Evolutionary conservation across 2,329 filamentous ascomycete species (phyloP), one percentile per base, ranked within the genome.

Genomic region (Penicillium corylophilum): DNA sequence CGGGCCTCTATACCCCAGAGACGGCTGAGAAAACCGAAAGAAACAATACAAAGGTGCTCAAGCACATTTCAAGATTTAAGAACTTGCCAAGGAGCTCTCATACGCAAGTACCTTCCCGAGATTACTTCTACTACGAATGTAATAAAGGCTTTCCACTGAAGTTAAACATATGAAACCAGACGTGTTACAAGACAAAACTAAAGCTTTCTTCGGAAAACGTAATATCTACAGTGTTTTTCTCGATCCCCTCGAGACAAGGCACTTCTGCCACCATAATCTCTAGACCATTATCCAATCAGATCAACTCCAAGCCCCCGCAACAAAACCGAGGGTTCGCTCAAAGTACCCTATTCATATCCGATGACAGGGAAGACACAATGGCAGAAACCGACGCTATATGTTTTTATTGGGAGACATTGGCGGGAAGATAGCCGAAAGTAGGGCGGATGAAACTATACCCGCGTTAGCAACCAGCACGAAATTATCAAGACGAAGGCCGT

Each of bases 361-460:
- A 41, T 55, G 41, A 49, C 42, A 35, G 46, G 41, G 31, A 46
- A 33, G 42, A 45, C 15, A 46, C 39, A 52, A 45, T 44, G 46
- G 20, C 46, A 50, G 20, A 20, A 22, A 40, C 36, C 50, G 44
- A 47, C 50, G 48, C 49, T 31, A 20, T 10, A 10, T 38, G 16
- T 20, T 48, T 60, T 67, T 83, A 86, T 75, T 87, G 82, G 54
- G 81, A 79, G 52, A 79, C 71, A 53, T 81, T 75, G 62, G 77
- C 71, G n/a, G 90, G 90, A 46, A 86, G 85, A 54, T 87, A 82
- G 42, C 86, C 85, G 72, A 85, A 92, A 20, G 89, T 93, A 59
- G 90, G 90, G 69, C 89, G 83, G 66, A 95, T 85, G 68, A 89
- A 93, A 73, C 89, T 91, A 64, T 23, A 50, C 15, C 3, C 35